A percentile compares a stretch with the other conserved stretches of the same genome.
Conservation (phyloP, 2,329 filamentous ascomycete genomes). For the Ceratocystis smalleyi region DNA sequence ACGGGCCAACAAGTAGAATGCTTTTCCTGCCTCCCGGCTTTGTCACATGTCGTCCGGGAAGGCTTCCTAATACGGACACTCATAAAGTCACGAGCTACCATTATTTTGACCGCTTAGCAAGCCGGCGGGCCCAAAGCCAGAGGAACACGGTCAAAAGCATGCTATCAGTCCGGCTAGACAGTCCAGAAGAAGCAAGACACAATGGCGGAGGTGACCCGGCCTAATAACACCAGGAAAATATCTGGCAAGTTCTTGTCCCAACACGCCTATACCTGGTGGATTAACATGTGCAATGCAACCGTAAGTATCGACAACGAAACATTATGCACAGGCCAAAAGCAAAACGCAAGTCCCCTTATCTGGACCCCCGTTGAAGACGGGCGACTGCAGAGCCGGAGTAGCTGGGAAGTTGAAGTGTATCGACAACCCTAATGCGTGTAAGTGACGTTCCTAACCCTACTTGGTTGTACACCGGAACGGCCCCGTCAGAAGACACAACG, state of each 20-base stretch:
- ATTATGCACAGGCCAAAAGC: not conserved
- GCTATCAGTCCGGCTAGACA: not conserved
- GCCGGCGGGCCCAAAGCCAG: not conserved
- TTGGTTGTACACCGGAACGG: too few species aligned
- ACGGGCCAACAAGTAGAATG: not conserved
- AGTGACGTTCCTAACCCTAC: not conserved
- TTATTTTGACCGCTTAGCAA: not conserved
- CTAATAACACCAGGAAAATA: not conserved
- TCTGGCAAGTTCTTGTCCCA: not conserved
- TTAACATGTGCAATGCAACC: not conserved
- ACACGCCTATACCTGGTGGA: not conserved
- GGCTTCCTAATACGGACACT: not conserved
- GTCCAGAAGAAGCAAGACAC: not conserved
- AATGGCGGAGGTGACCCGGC: not conserved
- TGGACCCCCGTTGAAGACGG: not conserved
- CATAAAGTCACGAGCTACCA: not conserved
- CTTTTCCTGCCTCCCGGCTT: not conserved
- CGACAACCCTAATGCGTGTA: not conserved
- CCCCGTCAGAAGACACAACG: too few species aligned
- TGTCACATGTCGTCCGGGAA: slow-evolving; percentile 4
- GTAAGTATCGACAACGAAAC: not conserved
- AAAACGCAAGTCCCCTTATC: not conserved
- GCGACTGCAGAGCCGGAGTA: too few species aligned
- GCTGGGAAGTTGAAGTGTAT: not conserved
- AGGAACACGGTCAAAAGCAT: not conserved